Percentiles rank a stretch among this genome's conserved stretches.
phyloP scores from a whole-genome alignment of 2,329 filamentous ascomycete species.

The Aspergillus awamori region DNA sequence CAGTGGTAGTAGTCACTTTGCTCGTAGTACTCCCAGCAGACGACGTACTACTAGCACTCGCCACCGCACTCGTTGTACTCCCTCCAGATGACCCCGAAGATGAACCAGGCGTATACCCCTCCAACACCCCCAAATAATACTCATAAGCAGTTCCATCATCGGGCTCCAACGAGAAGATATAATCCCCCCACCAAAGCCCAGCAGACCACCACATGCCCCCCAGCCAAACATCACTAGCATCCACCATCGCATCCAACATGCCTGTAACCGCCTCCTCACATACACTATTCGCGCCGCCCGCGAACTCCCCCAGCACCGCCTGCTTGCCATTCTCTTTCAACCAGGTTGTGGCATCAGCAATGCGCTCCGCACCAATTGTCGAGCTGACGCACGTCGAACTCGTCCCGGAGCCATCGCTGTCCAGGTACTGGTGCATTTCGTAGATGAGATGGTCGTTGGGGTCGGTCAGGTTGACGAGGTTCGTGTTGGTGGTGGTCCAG shows the following conservation, averaged over 20 bases:
- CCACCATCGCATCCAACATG: conserved; percentile 51
- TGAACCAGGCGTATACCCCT: conserved; percentile 30
- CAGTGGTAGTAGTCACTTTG: conserved; percentile 11
- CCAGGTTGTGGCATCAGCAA: conserved; percentile 57
- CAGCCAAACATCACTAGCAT: conserved; percentile 57
- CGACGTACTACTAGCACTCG: background rate
- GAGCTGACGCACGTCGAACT: conserved; percentile 52
- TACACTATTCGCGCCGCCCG: conserved; percentile 53
- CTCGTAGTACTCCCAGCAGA: background rate
- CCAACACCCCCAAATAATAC: conserved; percentile 32
- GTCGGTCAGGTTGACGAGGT: conserved; percentile 54
- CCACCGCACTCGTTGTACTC: background rate
- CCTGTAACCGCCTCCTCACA: conserved; percentile 52
- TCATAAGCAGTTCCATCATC: conserved; percentile 46
- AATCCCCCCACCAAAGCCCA: conserved; percentile 55
- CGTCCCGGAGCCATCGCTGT: conserved; percentile 59
- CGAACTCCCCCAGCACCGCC: conserved; percentile 59
- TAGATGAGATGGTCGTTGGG: conserved; percentile 58
- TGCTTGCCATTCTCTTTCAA: conserved; percentile 56
- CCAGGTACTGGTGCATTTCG: conserved; percentile 66
- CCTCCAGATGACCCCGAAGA: background rate
- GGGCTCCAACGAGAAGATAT: conserved; percentile 56
- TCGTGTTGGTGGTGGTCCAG: conserved; percentile 50
- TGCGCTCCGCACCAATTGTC: conserved; percentile 58
- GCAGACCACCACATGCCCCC: conserved; percentile 59